These are phyloP conservation scores for Blastocystis sp. DNA, from an alignment of 352 stramenopile genomes.

Conservation along the genomic window DNA sequence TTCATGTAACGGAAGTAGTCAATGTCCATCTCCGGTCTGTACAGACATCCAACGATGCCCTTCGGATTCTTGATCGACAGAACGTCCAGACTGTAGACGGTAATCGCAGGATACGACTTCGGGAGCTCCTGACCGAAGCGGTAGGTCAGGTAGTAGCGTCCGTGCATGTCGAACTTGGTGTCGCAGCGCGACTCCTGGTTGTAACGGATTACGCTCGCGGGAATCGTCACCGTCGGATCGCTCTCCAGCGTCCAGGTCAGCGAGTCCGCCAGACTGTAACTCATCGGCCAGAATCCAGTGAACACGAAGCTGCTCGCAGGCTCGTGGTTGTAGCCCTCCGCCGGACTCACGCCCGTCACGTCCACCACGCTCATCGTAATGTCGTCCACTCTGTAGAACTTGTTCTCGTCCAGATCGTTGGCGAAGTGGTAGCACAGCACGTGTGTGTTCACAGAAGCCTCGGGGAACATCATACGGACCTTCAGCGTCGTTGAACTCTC, in stretches of 20 bases:
- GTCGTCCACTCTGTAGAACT: not conserved
- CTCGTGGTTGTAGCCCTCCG: not conserved
- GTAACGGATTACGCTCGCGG: not conserved
- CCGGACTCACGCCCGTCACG: constrained; percentile 18
- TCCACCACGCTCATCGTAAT: constrained; percentile 32
- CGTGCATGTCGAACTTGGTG: not conserved
- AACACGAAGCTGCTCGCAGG: not conserved
- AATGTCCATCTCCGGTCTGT: constrained; percentile 1
- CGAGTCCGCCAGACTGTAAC: not conserved
- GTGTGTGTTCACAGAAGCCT: not conserved
- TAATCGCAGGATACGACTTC: constrained; percentile 21
- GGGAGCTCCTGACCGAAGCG: constrained; percentile 27
- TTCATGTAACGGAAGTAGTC: constrained; percentile 21
- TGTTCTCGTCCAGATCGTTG: not conserved
- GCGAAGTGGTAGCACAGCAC: constrained; percentile 53
- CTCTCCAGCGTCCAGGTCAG: constrained; percentile 8
- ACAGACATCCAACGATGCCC: constrained; percentile 22
- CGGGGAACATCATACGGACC: not conserved
- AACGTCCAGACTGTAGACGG: constrained; percentile 17
- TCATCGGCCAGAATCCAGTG: not conserved
- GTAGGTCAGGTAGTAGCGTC: constrained; percentile 25
- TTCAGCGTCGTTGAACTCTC: not conserved
- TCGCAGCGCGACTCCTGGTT: not conserved
- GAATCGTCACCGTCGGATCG: not conserved
- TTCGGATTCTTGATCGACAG: not conserved